phyloP scores from a whole-genome alignment of 768 basidiomycete species.

The Mycena belliarum region DNA sequence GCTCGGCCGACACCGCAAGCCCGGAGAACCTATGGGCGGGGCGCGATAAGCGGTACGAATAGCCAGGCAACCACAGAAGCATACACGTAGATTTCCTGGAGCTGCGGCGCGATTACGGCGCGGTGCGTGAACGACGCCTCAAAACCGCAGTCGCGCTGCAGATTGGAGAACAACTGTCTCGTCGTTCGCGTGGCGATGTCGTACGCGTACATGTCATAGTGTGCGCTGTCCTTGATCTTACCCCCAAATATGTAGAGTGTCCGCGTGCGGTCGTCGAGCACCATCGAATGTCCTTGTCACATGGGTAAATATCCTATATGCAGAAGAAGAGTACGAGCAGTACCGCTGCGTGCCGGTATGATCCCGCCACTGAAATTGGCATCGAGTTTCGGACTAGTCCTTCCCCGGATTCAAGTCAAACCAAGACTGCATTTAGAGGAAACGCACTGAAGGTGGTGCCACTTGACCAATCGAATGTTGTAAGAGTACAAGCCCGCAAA shows the following conservation, averaged over 20 bases:
- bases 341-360: conserved; percentile 66
- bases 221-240: conserved; percentile 62
- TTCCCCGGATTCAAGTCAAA: conserved; percentile 8
- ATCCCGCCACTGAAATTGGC: conserved; percentile 32
- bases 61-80: conserved; percentile 24
- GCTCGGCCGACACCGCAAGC: conserved; percentile 44
- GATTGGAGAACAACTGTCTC: conserved; percentile 64
- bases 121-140: conserved; percentile 75
- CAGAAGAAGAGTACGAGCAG: conserved; percentile 9
- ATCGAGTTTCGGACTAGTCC: conserved; percentile 12
- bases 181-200: conserved; percentile 59
- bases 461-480: conserved; percentile 61
- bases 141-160: conserved; percentile 62
- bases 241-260: conserved; percentile 76
- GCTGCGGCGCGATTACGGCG: conserved; percentile 62
- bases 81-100: conserved; percentile 76
- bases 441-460: conserved; percentile 69
- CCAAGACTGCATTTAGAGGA: neutral
- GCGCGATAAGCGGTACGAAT: neutral
- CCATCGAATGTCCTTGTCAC: conserved; percentile 74
- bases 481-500: conserved; percentile 79
- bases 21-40: conserved; percentile 57
- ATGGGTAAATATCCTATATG: neutral
- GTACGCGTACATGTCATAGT: conserved; percentile 78
- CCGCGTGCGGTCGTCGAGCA: conserved; percentile 60